Base-by-base conservation (phyloP, 805 yeast species). In the Schizosaccharomyces cryophilus region DNA sequence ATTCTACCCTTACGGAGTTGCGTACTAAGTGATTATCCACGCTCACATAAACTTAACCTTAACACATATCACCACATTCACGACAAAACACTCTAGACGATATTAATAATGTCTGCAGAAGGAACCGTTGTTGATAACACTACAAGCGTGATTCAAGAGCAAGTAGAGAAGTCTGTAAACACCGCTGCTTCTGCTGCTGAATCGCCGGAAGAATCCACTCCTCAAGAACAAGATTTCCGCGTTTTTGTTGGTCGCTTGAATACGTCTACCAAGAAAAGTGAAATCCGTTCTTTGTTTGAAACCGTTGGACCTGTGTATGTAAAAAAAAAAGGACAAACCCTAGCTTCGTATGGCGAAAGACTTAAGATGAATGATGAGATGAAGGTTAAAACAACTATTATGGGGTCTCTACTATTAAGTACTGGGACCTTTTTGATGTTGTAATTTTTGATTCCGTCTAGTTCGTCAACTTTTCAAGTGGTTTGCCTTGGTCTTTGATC, bases 381-480 rank as follows among this genome's bases (percentile, higher is more conserved):
- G 2, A 7, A 35, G 13, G 13, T 11, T 15, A 35, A 15, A 35
- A 35, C 4, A 35, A 35, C 13, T 35, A 15, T 11, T 9, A 35
- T 35, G 40, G 40, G 1, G 9, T 9, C 2, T 35, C 11, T 35
- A 35, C 5, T 4, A 6, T 6, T 6, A 30, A 30, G 4, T 4
- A 30, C 4, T 30, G 31, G 31, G 31, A 30, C 31, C 4, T 30
- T 30, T 30, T 35, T 11, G 13, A 1, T 1, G 40, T 15, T 13
- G 3, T 35, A 35, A 35, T 7, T 11, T 13, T 11, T 35, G 40
- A 15, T 11, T 35, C 13, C 45, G 35, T n/a, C 38, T 64, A 2
- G 19, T 60, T 30, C 31, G 63, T 1, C 65, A 61, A 17, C 60
- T 62, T 15, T 54, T 56, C 42, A 24, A 40, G 54, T 62, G 51